These are phyloP conservation scores for Cornus kousa DNA, from an alignment of 148 eudicot genomes.

Conservation along the genomic window DNA sequence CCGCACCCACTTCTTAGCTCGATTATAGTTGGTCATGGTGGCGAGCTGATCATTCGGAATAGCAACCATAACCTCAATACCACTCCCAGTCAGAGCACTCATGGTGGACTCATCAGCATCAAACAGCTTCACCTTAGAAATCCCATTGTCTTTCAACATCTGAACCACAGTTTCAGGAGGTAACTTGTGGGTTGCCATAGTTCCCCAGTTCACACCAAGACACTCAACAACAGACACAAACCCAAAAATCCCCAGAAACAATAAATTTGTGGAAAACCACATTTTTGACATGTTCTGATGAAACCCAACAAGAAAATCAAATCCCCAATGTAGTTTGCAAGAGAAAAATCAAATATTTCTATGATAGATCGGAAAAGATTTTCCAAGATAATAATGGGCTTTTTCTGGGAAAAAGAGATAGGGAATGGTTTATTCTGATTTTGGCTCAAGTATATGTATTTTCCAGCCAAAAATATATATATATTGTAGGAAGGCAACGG, in stretches of 20 bases:
- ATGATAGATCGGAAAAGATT: not conserved
- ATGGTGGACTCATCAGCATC: constrained; percentile 60
- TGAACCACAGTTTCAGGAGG: constrained; percentile 62
- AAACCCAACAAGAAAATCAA: not conserved
- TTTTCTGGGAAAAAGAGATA: not conserved
- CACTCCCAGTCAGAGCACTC: constrained; percentile 65
- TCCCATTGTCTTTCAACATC: constrained; percentile 72
- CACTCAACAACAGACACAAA: constrained; percentile 41
- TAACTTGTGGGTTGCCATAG: constrained; percentile 62
- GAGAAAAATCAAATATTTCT: constrained; percentile 8
- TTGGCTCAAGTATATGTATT: too few species aligned
- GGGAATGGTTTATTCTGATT: not conserved
- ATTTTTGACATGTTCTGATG: constrained; percentile 1
- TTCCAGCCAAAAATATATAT: not conserved
- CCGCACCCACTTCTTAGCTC: constrained; percentile 70
- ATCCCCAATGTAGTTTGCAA: not conserved
- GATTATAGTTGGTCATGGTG: constrained; percentile 45
- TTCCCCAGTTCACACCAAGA: constrained; percentile 87
- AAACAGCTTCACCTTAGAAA: constrained; percentile 75
- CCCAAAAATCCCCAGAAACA: constrained; percentile 2
- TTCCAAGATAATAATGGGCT: not conserved
- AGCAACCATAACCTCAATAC: constrained; percentile 84
- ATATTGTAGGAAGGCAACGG: not conserved
- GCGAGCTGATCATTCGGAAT: constrained; percentile 69
- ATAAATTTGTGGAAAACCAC: not conserved